phyloP scores from a whole-genome alignment of 2,329 filamentous ascomycete genomes.

The Annulohypoxylon truncatum region DNA sequence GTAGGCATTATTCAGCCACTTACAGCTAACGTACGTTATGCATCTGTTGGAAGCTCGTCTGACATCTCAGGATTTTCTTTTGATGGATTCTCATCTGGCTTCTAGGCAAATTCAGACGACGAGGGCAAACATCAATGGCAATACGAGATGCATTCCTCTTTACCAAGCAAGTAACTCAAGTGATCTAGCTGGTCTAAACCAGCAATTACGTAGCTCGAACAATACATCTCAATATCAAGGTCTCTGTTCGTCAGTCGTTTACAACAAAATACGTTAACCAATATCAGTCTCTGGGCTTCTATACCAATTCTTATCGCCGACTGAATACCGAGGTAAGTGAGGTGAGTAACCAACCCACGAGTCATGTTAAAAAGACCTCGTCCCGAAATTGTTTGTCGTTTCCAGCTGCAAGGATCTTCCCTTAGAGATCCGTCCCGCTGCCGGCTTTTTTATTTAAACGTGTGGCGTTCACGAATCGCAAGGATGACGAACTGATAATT shows the following conservation, averaged over 20 bases:
- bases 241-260: neutral
- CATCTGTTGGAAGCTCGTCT: neutral
- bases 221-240: neutral
- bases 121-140: neutral
- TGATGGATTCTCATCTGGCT: neutral
- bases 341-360: neutral
- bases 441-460: neutral
- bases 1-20: neutral
- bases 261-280: neutral
- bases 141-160: neutral
- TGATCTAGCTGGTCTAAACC: neutral
- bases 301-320: neutral
- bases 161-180: neutral
- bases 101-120: neutral
- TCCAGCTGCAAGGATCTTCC: slow-evolving; percentile 21
- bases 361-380: slow-evolving; percentile 7
- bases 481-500: slow-evolving; percentile 14
- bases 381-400: slow-evolving; percentile 18
- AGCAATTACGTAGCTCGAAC: neutral
- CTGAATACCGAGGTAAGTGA: neutral
- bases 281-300: neutral
- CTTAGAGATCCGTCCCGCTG: slow-evolving; percentile 21
- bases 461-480: slow-evolving; percentile 30
- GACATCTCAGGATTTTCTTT: neutral
- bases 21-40: neutral